phyloP scores from a whole-genome alignment of 257 asterid genomes.

The Solanum infundibuliforme region DNA sequence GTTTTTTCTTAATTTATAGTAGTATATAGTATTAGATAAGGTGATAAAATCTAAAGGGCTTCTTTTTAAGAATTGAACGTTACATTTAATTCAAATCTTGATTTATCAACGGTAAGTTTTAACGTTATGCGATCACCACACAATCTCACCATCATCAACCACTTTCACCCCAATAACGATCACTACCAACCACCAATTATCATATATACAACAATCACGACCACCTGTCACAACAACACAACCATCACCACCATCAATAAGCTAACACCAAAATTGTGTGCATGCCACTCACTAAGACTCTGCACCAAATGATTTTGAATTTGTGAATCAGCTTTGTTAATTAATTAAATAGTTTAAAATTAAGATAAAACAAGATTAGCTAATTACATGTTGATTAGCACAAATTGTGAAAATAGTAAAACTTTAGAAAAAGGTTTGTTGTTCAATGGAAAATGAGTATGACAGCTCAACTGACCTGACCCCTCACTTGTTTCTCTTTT shows the following conservation, averaged over 20 bases:
- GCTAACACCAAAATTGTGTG: neutral
- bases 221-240: neutral
- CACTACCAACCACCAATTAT: fast-evolving
- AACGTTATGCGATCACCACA: fast-evolving
- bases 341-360: neutral
- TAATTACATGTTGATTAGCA: neutral
- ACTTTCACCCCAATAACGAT: neutral
- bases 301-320: neutral
- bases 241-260: neutral
- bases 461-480: slow-evolving; percentile 12
- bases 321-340: neutral
- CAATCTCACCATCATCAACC: fast-evolving
- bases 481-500: slow-evolving; percentile 10
- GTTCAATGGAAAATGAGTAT: neutral
- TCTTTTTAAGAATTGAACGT: neutral
- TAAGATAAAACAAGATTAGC: neutral
- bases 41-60: neutral
- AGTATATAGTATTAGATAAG: neutral
- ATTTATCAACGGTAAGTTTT: too few relatives aligned
- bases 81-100: neutral
- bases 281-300: neutral
- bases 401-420: neutral
- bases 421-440: neutral
- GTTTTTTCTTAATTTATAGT: neutral
- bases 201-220: neutral